Percentiles rank a stretch among this genome's conserved stretches.
Conservation (phyloP, 208 protist species). For the Trypanosoma melophagium region DNA sequence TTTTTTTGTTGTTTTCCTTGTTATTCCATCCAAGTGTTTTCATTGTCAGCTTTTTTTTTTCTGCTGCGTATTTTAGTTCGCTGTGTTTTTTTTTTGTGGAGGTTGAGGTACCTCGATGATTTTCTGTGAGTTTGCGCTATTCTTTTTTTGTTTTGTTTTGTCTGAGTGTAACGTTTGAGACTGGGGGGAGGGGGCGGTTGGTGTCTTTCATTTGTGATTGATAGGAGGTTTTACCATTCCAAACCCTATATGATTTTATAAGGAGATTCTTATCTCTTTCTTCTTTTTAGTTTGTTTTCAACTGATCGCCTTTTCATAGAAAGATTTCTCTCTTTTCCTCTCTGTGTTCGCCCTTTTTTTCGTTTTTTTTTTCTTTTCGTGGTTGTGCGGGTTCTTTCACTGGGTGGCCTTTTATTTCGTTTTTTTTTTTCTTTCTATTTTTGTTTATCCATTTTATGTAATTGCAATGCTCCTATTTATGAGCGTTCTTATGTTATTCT, state of each 20-base stretch:
- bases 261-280: not conserved
- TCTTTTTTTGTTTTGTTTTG: no score
- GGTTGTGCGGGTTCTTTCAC: not conserved
- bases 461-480: not conserved
- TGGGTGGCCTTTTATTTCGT: not conserved
- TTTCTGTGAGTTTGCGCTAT: no score
- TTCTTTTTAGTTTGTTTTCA: not conserved
- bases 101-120: no score
- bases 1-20: no score
- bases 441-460: constrained; percentile 1
- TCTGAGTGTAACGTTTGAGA: no score
- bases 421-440: constrained; percentile 8
- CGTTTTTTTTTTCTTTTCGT: not conserved
- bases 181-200: no score
- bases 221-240: no score
- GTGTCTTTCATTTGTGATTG: no score
- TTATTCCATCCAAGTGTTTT: no score
- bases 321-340: not conserved
- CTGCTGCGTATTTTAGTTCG: no score
- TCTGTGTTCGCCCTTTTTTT: not conserved
- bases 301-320: not conserved
- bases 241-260: constrained; percentile 11
- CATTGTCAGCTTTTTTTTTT: no score
- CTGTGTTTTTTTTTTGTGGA: no score
- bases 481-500: not conserved